These are phyloP conservation scores for Graphiopsis chlorocephala DNA, from an alignment of 2,329 filamentous ascomycete species.

Conservation along the genomic window DNA sequence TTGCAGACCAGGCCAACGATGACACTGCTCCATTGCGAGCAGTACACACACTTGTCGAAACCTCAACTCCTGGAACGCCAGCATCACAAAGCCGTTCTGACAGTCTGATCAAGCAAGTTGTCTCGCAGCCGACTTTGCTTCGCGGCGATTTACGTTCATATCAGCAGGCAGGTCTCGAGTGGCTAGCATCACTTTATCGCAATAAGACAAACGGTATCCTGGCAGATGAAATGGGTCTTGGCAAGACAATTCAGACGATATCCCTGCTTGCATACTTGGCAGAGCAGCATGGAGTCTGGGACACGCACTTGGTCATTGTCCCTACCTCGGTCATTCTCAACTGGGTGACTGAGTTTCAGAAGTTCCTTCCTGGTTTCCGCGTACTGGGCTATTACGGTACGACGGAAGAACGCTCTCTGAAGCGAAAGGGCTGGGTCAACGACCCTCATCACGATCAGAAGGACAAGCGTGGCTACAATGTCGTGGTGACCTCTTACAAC, in stretches of 20 bases:
- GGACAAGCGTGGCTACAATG: slow-evolving; percentile 97
- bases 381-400: slow-evolving; percentile 96
- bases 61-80: slow-evolving; percentile 9
- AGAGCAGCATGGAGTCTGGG: slow-evolving; percentile 87
- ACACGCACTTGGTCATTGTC: slow-evolving; percentile 91
- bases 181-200: slow-evolving; percentile 88
- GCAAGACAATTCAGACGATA: slow-evolving; percentile 98
- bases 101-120: slow-evolving; percentile 21
- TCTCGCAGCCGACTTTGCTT: slow-evolving; percentile 65
- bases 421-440: slow-evolving; percentile 89
- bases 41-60: background rate
- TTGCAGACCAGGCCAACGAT: slow-evolving; percentile 26
- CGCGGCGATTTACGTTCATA: slow-evolving; percentile 91
- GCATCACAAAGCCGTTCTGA: slow-evolving; percentile 14
- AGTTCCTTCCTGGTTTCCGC: slow-evolving; percentile 97
- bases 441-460: slow-evolving; percentile 61
- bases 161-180: slow-evolving; percentile 94
- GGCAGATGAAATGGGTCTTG: slow-evolving; percentile 96
- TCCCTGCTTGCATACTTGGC: slow-evolving; percentile 89
- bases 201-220: slow-evolving; percentile 94
- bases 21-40: slow-evolving; percentile 17
- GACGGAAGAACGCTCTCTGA: slow-evolving; percentile 85
- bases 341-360: slow-evolving; percentile 99
- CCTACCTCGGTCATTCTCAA: slow-evolving; percentile 98
- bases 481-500: slow-evolving; percentile 96